A percentile compares a stretch with the other conserved stretches of the same genome.
These are phyloP conservation scores for Cryptococcus amylolentus DNA, from an alignment of 1,284 basidiomycete genomes.

Conservation along the genomic window DNA sequence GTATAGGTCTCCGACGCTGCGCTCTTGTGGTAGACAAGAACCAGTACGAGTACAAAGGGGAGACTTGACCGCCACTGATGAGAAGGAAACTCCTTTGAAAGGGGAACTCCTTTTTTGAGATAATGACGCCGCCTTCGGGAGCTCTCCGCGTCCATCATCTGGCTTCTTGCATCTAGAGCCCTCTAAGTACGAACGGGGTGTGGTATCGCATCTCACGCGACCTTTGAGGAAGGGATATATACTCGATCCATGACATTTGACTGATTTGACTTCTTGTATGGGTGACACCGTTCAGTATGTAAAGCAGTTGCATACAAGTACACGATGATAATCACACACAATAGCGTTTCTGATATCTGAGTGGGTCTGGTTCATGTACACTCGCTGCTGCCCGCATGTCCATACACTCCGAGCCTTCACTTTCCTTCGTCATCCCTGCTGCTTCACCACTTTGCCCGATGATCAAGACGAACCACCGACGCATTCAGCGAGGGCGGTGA, in stretches of 20 bases:
- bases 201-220: too few relatives aligned
- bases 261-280: neutral
- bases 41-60: neutral
- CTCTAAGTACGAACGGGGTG: too few relatives aligned
- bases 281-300: neutral
- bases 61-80: neutral
- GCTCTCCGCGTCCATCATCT: too few relatives aligned
- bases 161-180: too few relatives aligned
- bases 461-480: slow-evolving; percentile 1
- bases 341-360: neutral
- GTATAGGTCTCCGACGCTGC: too few relatives aligned
- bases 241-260: too few relatives aligned
- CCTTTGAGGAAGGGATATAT: too few relatives aligned
- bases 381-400: neutral
- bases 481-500: slow-evolving; percentile 13
- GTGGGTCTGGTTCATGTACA: neutral
- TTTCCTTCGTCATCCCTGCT: neutral
- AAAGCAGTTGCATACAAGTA: neutral
- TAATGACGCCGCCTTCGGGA: too few relatives aligned
- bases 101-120: too few relatives aligned
- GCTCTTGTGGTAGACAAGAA: too few relatives aligned
- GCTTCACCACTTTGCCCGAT: too few relatives aligned
- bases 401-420: neutral
- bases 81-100: too few relatives aligned
- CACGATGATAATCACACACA: neutral